Base-by-base conservation (phyloP, 768 basidiomycete species). In the Tephrocybe rancida region DNA sequence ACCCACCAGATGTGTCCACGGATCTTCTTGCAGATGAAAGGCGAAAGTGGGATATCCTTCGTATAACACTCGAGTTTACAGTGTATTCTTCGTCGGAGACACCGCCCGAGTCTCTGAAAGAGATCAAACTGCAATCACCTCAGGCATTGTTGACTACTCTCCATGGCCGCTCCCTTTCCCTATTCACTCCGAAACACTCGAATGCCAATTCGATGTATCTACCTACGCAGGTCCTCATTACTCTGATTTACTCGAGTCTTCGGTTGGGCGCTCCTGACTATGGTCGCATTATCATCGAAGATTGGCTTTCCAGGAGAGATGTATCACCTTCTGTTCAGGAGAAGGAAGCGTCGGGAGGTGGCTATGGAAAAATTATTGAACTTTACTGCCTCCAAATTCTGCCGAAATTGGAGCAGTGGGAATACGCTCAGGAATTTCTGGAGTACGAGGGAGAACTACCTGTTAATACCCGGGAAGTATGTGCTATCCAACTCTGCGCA, bases 31-130 rank as follows among this genome's bases (percentile, higher is more conserved):
- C 78, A 50, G 70, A 79, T 19, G 73, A 84, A 55, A 83, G 91
- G 16, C 77, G 85, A 51, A 92, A 92, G 72, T 94, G 92, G 92
- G 91, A 94, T 62, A 84, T 94, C 51, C 83, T 94, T 6, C 81
- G 92, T 22, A 87, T 94, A 57, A 93, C 90, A 0, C 78, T 92
- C 50, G 90, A 93, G 65, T 83, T 86, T 1, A 90, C 86, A 0
- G 70, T 89, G 24, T 90, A 88, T 62, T 67, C 82, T 13, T 78
- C 87, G 0, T 81, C 83, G 1, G 73, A 75, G 3, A 59, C 62
- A 8, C 67, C 88, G 13, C 87, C 88, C 0, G 70, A 76, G 19
- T 51, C 79, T 0, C 71, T 90, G 24, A 78, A 79, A 27, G 73
- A 77, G 9, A 74, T 80, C 39, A 71, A 87, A 13, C 61, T 80